phyloP scores from a whole-genome alignment of 495 filamentous ascomycete species.

The Hypoxylon subgilvum region DNA sequence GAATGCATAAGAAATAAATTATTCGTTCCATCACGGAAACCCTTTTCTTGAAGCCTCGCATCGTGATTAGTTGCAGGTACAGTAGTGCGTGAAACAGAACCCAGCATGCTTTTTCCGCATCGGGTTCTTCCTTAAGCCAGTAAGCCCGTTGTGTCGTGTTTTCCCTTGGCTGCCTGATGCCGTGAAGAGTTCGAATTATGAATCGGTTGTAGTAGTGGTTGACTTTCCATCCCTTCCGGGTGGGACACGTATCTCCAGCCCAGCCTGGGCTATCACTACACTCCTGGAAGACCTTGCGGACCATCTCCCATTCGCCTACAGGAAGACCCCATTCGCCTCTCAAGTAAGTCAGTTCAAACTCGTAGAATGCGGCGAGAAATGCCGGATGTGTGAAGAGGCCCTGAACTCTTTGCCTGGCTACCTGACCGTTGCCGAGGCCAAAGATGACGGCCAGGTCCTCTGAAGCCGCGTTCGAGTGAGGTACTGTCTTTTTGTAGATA shows the following conservation, averaged over 20 bases:
- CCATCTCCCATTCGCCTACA: slow-evolving; percentile 12
- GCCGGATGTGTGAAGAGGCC: slow-evolving; percentile 27
- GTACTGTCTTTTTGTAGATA: slow-evolving; percentile 19
- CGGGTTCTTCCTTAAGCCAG: slow-evolving; percentile 25
- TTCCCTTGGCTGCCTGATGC: not conserved
- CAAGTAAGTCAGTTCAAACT: slow-evolving; percentile 21
- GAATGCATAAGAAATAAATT: slow-evolving; percentile 4
- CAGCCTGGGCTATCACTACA: not conserved
- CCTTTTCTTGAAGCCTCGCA: slow-evolving; percentile 22
- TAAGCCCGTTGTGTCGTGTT: not conserved
- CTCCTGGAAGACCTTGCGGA: slow-evolving; percentile 5
- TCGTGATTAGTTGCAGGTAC: slow-evolving; percentile 36
- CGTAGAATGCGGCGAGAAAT: slow-evolving; percentile 7
- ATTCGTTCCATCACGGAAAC: slow-evolving; percentile 22
- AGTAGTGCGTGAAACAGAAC: slow-evolving; percentile 34
- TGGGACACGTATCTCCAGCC: not conserved
- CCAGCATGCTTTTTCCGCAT: slow-evolving; percentile 12
- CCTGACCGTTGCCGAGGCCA: slow-evolving; percentile 27
- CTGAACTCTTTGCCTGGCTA: slow-evolving; percentile 25
- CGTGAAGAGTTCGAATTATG: slow-evolving; percentile 3
- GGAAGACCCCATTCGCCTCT: slow-evolving; percentile 18
- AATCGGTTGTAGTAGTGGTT: slow-evolving; percentile 33
- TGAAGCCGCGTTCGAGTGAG: slow-evolving; percentile 7
- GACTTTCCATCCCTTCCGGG: not conserved
- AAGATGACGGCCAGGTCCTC: slow-evolving; percentile 42